Evolutionary conservation across 495 filamentous ascomycete genomes (phyloP), one percentile per base, ranked within the genome.

Genomic region (Astrocystis sublimbata): DNA sequence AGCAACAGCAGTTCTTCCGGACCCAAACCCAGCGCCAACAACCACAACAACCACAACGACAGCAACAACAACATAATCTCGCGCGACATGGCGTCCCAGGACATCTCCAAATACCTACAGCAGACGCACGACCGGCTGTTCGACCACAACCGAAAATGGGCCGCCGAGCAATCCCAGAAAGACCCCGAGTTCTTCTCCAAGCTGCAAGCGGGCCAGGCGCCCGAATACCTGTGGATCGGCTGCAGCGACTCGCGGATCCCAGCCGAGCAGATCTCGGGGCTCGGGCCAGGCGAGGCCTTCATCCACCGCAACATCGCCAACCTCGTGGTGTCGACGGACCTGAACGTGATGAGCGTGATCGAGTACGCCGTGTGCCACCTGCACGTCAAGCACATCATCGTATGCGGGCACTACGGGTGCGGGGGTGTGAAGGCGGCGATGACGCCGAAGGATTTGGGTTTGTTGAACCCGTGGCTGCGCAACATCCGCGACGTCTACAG

Each of bases 251-350:
- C 81, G 43, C 83, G 85, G 60, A 84, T 87, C 64, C 85, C 85
- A 26, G 85, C 83, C 41, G 84, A 85, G 71, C 78, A 79, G 62
- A 79, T 88, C 68, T 80, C 83, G 26, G 84, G 85, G 38, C 73
- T 87, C n/a, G 70, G 76, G 33, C 81, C 85, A 42, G 85, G 85
- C 49, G 83, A 87, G 53, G 79, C 80, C 55, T 87, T 87, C 67
- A 78, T 86, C 54, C 84, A 87, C 71, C 79, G 84, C 68, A 87
- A 87, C 78, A 86, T 88, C 64, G 85, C 84, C 60, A 87, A 87
- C 76, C 69, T 88, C 47, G 80, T 87, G 43, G 78, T 79, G 70
- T 81, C 79, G 69, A 83, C 76, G 43, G 83, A 86, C 56, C 77
- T 86, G 36, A 85, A 83, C 70, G 81, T 81, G 54, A 84, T 88